These are phyloP conservation scores for Ustilago xerochloae DNA, from an alignment of 1,284 basidiomycete genomes.

Conservation along the genomic window DNA sequence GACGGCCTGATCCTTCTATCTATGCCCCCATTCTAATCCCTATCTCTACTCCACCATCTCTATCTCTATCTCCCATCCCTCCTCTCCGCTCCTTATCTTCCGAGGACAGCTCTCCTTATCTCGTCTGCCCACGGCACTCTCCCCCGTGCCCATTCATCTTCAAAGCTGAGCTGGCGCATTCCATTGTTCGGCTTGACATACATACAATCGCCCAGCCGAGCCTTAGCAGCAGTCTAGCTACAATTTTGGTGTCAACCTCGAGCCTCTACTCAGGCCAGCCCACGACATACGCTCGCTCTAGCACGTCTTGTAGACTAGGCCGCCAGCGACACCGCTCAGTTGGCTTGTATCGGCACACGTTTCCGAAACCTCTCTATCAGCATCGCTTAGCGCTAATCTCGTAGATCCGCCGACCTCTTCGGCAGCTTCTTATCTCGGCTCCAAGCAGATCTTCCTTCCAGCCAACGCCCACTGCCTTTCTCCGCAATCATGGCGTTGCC, in stretches of 20 bases:
- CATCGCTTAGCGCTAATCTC: constrained; percentile 3
- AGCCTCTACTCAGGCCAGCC: neutral
- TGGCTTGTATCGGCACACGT: neutral
- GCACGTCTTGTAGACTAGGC: neutral
- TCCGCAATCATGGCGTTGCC: constrained; percentile 22
- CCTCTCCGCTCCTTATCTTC: constrained; percentile 32
- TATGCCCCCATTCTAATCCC: neutral
- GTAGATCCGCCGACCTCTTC: constrained; percentile 14
- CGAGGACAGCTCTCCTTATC: constrained; percentile 34
- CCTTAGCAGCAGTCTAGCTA: neutral
- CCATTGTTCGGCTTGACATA: constrained; percentile 1
- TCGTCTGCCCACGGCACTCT: constrained; percentile 20
- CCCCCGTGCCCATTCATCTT: constrained; percentile 20
- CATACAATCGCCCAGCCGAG: constrained; percentile 14
- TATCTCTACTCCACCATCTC: constrained; percentile 30
- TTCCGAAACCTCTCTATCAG: neutral
- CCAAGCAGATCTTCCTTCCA: too few species aligned
- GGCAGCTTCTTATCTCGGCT: constrained; percentile 16
- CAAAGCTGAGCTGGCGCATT: constrained; percentile 1
- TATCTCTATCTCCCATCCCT: constrained; percentile 2
- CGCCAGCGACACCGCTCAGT: neutral
- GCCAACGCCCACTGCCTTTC: neutral
- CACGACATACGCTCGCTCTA: neutral
- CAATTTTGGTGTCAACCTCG: neutral
- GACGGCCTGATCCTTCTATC: constrained; percentile 11